phyloP scores from a whole-genome alignment of 2,329 filamentous ascomycete genomes.

The Aureobasidium sp. region DNA sequence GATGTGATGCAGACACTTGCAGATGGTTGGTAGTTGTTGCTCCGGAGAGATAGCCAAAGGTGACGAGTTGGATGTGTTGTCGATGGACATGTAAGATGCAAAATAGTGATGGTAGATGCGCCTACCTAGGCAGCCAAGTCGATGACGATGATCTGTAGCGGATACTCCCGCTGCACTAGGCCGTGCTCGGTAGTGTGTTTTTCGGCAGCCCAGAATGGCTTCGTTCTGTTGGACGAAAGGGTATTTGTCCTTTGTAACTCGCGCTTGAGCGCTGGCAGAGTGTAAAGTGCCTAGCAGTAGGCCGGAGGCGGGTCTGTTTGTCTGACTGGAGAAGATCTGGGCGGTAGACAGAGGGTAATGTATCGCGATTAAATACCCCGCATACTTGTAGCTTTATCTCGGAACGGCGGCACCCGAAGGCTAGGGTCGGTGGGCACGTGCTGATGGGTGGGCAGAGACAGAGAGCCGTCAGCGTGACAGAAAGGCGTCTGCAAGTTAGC shows the following conservation, averaged over 20 bases:
- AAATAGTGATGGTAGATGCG: not conserved
- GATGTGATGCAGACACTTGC: not conserved
- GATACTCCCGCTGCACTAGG: not conserved
- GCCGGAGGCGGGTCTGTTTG: too few relatives aligned
- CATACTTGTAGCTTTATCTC: not conserved
- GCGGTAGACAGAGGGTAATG: not conserved
- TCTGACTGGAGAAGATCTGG: not conserved
- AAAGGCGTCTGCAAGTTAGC: not conserved
- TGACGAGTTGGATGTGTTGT: not conserved
- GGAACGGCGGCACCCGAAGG: not conserved
- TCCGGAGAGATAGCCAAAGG: not conserved
- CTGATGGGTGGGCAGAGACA: not conserved
- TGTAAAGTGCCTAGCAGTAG: not conserved
- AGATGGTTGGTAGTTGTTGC: not conserved
- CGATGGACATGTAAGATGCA: not conserved
- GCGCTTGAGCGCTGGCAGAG: not conserved
- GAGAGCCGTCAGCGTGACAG: not conserved
- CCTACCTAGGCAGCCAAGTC: not conserved
- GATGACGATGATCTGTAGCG: constrained; percentile 1
- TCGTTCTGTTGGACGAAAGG: too few relatives aligned
- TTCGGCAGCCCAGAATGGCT: too few relatives aligned
- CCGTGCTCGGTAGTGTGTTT: not conserved
- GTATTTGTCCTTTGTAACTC: too few relatives aligned
- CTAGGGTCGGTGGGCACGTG: not conserved
- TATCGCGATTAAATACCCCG: not conserved